Percentiles rank a stretch among this genome's conserved stretches.
These are phyloP conservation scores for Carallia pectinifolia DNA, from an alignment of 345 rosid genomes.

Conservation along the genomic window DNA sequence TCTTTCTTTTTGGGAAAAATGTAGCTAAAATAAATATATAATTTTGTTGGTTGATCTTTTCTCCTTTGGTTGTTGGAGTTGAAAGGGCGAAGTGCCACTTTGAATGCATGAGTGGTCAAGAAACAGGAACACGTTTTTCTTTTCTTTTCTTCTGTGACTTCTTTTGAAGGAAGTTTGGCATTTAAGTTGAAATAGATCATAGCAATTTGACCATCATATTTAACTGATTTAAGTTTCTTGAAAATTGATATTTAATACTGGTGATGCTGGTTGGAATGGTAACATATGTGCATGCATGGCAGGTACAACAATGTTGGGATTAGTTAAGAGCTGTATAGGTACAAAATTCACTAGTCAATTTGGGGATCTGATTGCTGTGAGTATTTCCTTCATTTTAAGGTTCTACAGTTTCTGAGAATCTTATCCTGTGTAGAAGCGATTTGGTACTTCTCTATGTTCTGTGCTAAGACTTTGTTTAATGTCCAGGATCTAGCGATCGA, in stretches of 20 bases:
- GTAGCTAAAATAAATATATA: too few species aligned
- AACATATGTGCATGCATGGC: conserved; percentile 14
- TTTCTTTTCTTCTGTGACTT: too few species aligned
- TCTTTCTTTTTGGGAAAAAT: too few species aligned
- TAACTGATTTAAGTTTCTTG: not conserved
- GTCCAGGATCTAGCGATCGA: conserved; percentile 89
- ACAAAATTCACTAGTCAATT: conserved; percentile 96
- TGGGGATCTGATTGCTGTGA: conserved; percentile 92
- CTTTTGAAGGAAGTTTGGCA: too few species aligned
- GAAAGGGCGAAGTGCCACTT: too few species aligned
- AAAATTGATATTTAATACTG: not conserved
- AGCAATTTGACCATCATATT: not conserved
- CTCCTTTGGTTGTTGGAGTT: too few species aligned
- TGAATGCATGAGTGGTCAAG: too few species aligned
- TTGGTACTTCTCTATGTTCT: not conserved
- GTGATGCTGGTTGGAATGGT: not conserved
- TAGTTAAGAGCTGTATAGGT: conserved; percentile 90
- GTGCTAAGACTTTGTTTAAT: conserved; percentile 14
- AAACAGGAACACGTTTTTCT: too few species aligned
- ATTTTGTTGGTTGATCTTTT: too few species aligned
- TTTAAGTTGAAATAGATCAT: too few species aligned
- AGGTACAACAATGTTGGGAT: conserved; percentile 68
- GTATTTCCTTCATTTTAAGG: conserved; percentile 23
- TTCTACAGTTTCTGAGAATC: not conserved
- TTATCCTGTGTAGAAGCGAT: not conserved